phyloP scores from a whole-genome alignment of 495 filamentous ascomycete species.

The Xylaria intraflava region DNA sequence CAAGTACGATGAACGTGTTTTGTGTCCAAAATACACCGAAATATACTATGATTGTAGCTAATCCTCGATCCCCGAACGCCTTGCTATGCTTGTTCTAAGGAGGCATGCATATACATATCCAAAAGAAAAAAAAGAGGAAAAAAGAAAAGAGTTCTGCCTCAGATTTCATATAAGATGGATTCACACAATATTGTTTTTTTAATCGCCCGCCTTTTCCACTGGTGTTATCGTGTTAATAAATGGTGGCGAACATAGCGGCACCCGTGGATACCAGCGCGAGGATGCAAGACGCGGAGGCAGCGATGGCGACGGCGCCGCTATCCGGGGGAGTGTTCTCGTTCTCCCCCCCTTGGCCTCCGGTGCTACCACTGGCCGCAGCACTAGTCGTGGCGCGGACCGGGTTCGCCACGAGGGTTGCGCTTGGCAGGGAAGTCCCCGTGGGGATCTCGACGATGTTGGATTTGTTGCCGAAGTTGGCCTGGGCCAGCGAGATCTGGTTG shows the following conservation, averaged over 20 bases:
- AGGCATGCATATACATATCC: not conserved
- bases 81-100: not conserved
- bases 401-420: constrained; percentile 59
- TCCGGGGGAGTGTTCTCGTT: too few relatives aligned
- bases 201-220: too few relatives aligned
- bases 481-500: constrained; percentile 81
- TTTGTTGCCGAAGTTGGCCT: constrained; percentile 72
- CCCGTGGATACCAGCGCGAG: constrained; percentile 11
- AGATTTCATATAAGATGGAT: not conserved
- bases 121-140: not conserved
- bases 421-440: constrained; percentile 59
- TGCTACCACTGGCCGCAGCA: constrained; percentile 12
- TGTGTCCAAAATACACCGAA: too few relatives aligned
- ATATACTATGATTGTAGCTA: too few relatives aligned
- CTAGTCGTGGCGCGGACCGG: constrained; percentile 52
- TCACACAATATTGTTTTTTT: not conserved
- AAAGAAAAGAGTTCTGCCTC: not conserved
- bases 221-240: constrained; percentile 4
- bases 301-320: not conserved
- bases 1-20: too few relatives aligned
- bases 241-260: constrained; percentile 4
- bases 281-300: constrained; percentile 6
- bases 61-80: constrained; percentile 8
- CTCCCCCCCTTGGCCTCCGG: too few relatives aligned
- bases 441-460: constrained; percentile 67